A percentile compares a stretch with the other conserved stretches of the same genome.
Conservation (phyloP, 176 grass and related monocot genomes). For the Aegilops tauschii region DNA sequence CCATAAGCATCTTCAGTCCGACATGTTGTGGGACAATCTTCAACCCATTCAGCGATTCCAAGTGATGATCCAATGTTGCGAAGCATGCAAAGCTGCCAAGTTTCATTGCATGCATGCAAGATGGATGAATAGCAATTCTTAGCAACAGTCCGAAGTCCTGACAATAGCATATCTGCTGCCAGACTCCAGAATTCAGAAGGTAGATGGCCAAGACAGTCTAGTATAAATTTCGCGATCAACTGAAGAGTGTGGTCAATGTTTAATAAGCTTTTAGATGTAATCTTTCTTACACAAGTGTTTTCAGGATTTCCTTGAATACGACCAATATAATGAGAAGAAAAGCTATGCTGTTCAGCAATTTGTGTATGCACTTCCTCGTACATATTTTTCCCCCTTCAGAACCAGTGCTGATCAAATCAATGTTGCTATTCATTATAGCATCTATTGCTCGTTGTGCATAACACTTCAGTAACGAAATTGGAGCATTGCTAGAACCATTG, state of each 20-base stretch:
- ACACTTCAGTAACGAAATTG: constrained; percentile 78
- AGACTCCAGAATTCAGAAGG: constrained; percentile 73
- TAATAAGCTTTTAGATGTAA: constrained; percentile 40
- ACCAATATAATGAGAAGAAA: neutral
- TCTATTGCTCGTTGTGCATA: constrained; percentile 65
- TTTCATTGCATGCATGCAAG: constrained; percentile 53
- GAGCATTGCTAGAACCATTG: constrained; percentile 57
- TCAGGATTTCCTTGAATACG: constrained; percentile 23
- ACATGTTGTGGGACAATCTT: constrained; percentile 56
- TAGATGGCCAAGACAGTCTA: constrained; percentile 69
- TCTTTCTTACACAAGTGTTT: neutral
- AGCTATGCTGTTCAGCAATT: neutral
- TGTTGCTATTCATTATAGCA: constrained; percentile 50
- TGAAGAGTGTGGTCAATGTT: constrained; percentile 35
- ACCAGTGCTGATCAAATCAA: constrained; percentile 40
- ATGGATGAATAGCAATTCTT: constrained; percentile 57
- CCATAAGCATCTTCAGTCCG: constrained; percentile 31
- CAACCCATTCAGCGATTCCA: constrained; percentile 71
- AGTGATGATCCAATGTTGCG: constrained; percentile 89
- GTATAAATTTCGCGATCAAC: constrained; percentile 56
- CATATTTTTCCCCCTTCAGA: constrained; percentile 6
- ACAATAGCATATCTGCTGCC: constrained; percentile 65
- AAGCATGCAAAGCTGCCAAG: constrained; percentile 70
- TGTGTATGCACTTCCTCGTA: neutral
- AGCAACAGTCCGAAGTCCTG: constrained; percentile 56